A percentile compares a stretch with the other conserved stretches of the same genome.
Conservation (phyloP, 768 basidiomycete genomes). For the Lentinula edodes region DNA sequence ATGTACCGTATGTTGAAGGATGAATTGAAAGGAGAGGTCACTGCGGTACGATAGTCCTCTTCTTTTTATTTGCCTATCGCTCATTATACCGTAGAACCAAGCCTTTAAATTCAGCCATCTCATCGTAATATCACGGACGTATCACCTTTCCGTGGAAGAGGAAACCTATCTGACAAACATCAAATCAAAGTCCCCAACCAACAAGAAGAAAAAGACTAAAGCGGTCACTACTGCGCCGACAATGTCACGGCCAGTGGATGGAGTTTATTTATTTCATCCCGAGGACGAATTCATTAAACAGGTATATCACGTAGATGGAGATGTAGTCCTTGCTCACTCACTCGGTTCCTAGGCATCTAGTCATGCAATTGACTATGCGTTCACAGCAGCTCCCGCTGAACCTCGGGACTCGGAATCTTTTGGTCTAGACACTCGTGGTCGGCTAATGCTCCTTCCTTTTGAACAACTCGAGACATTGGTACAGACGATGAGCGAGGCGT, state of each 20-base stretch:
- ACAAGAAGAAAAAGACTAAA: constrained; percentile 30
- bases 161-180: constrained; percentile 43
- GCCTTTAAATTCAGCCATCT: constrained; percentile 71
- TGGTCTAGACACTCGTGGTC: constrained; percentile 64
- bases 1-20: constrained; percentile 87
- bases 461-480: constrained; percentile 37
- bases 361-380: constrained; percentile 44
- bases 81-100: constrained; percentile 32
- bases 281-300: constrained; percentile 75
- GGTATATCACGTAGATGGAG: constrained; percentile 28
- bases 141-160: constrained; percentile 67
- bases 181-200: constrained; percentile 29
- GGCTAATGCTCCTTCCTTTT: constrained; percentile 57
- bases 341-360: constrained; percentile 37
- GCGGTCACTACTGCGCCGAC: constrained; percentile 14
- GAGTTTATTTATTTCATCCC: constrained; percentile 74
- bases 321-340: not conserved
- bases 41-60: constrained; percentile 45
- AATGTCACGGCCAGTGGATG: constrained; percentile 32
- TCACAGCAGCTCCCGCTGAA: constrained; percentile 43
- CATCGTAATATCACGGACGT: constrained; percentile 73
- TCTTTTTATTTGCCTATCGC: not conserved
- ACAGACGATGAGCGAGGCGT: constrained; percentile 28
- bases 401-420: constrained; percentile 62
- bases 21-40: constrained; percentile 71